A percentile compares a stretch with the other conserved stretches of the same genome.
Evolutionary conservation across 2,329 filamentous ascomycete genomes (phyloP).

Genomic region (Verticillium tricorpus): DNA sequence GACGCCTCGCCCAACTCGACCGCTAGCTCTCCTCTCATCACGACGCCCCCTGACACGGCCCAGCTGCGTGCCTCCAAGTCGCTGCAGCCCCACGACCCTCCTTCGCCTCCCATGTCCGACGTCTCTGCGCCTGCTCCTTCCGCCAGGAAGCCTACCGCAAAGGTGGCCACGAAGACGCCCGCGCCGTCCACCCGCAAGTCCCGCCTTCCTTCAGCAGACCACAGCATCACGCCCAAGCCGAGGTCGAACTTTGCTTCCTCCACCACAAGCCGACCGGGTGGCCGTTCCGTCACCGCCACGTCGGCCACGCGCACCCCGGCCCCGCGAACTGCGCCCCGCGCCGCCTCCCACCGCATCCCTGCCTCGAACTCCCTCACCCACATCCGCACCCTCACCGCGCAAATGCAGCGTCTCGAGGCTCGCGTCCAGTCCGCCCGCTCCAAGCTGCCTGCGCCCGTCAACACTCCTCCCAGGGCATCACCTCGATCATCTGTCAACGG

Average conservation of each 20-base stretch:
- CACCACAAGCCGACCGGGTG: slow-evolving; percentile 24
- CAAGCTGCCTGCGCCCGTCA: slow-evolving; percentile 77
- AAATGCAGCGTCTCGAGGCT: slow-evolving; percentile 95
- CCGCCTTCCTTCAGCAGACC: slow-evolving; percentile 15
- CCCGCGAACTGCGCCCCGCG: slow-evolving; percentile 41
- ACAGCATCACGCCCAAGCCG: slow-evolving; percentile 47
- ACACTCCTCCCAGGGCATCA: slow-evolving; percentile 76
- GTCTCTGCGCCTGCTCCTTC: slow-evolving; percentile 51
- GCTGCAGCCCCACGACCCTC: slow-evolving; percentile 70
- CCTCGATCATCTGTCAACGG: slow-evolving; percentile 52
- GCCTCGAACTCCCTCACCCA: slow-evolving; percentile 76
- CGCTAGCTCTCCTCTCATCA: slow-evolving; percentile 85
- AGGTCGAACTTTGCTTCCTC: slow-evolving; percentile 33
- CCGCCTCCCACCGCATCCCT: slow-evolving; percentile 43
- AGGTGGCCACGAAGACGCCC: slow-evolving; percentile 45
- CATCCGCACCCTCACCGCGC: slow-evolving; percentile 87
- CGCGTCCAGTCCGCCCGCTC: slow-evolving; percentile 88
- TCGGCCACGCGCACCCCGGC: slow-evolving; percentile 45
- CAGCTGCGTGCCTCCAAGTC: slow-evolving; percentile 43
- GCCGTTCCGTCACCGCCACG: slow-evolving; percentile 36
- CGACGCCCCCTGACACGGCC: slow-evolving; percentile 67
- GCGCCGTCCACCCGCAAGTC: slow-evolving; percentile 50
- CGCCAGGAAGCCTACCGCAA: slow-evolving; percentile 48
- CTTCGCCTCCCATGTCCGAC: slow-evolving; percentile 91
- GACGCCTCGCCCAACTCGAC: slow-evolving; percentile 75